A percentile compares a stretch with the other conserved stretches of the same genome.
These are phyloP conservation scores for Wallacemonas sp. DNA, from an alignment of 208 protist genomes.

Conservation along the genomic window DNA sequence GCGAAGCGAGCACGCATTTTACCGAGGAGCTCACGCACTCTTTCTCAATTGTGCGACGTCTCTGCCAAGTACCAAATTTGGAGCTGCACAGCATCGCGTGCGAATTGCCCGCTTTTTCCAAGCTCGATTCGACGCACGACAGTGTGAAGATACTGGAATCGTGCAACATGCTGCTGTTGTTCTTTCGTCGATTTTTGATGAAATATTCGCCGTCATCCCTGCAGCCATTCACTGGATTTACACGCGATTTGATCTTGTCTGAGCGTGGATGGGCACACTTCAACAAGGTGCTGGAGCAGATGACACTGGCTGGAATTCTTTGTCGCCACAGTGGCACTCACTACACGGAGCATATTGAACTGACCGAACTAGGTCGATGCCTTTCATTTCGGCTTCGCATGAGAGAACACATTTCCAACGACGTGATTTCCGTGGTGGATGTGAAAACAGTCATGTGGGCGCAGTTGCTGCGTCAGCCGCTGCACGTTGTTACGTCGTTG, in stretches of 20 bases:
- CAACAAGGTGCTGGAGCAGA: constrained; percentile 27
- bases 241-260: constrained; percentile 47
- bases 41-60: constrained; percentile 16
- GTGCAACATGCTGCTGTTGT: constrained; percentile 49
- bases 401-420: constrained; percentile 14
- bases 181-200: constrained; percentile 71
- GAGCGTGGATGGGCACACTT: constrained; percentile 35
- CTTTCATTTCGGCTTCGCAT: constrained; percentile 70
- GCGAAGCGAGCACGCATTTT: constrained; percentile 32
- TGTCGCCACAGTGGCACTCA: constrained; percentile 17
- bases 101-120: constrained; percentile 24
- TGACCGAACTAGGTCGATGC: constrained; percentile 60
- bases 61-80: constrained; percentile 13
- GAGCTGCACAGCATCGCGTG: constrained; percentile 5
- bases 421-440: constrained; percentile 52
- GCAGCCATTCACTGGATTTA: constrained; percentile 49
- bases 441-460: constrained; percentile 77
- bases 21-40: constrained; percentile 44
- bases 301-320: constrained; percentile 39
- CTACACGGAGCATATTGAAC: constrained; percentile 26
- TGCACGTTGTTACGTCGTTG: constrained; percentile 21
- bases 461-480: constrained; percentile 55
- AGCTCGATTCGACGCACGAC: background rate
- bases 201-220: constrained; percentile 31
- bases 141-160: constrained; percentile 12